Percentiles rank a stretch among this genome's conserved stretches.
phyloP scores from a whole-genome alignment of 345 rosid genomes.

The Excoecaria agallocha region DNA sequence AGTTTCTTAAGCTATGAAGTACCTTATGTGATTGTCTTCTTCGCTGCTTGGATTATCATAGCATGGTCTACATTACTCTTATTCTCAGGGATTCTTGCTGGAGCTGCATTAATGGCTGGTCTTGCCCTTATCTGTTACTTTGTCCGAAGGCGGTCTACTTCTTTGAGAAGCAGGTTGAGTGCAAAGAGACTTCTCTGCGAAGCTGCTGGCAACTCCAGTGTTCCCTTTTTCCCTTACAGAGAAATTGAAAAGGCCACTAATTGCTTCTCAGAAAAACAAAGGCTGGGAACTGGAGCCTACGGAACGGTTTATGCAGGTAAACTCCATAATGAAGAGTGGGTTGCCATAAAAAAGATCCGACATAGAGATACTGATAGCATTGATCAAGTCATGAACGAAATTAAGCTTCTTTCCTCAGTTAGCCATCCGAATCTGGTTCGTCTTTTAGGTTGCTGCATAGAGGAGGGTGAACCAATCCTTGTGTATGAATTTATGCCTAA shows the following conservation, averaged over 20 bases:
- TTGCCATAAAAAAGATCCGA: conserved; percentile 82
- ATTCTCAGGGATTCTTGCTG: conserved; percentile 54
- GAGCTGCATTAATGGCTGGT: conserved; percentile 46
- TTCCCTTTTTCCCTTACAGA: conserved; percentile 61
- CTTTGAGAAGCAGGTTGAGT: conserved; percentile 46
- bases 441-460: conserved; percentile 85
- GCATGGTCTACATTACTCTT: conserved; percentile 7
- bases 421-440: conserved; percentile 93
- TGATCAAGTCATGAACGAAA: conserved; percentile 91
- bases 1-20: background rate
- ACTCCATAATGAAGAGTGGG: conserved; percentile 61
- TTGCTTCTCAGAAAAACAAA: conserved; percentile 67
- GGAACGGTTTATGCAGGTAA: conserved; percentile 91
- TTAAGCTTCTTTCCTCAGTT: conserved; percentile 88
- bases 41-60: background rate
- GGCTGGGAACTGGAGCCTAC: conserved; percentile 88
- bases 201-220: conserved; percentile 75
- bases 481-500: conserved; percentile 90
- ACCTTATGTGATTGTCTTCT: background rate
- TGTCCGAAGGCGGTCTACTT: conserved; percentile 34
- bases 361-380: conserved; percentile 68
- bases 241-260: conserved; percentile 78
- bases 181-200: conserved; percentile 68
- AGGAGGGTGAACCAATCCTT: conserved; percentile 83
- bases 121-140: conserved; percentile 46